Evolutionary conservation across 148 eudicot genomes (phyloP), one percentile per base, ranked within the genome.

Genomic region (Camellia lanceoleosa): DNA sequence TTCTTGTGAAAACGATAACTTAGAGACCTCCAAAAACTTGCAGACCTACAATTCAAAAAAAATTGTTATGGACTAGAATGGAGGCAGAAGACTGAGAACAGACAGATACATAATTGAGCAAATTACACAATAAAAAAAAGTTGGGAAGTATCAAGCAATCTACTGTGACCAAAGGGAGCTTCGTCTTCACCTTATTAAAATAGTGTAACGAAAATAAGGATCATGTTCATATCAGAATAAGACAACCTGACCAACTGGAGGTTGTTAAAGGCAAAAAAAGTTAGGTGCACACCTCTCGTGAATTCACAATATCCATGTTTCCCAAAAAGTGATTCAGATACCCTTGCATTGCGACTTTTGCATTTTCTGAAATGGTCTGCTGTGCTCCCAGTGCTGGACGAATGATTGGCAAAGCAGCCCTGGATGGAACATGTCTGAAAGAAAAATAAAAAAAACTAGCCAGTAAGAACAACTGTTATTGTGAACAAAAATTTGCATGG

Each of bases 341-440:
- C 71, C 94, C 99, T 85, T 95, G 97, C 99, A 95, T 95, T 58
- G 99, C 94, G 83, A 83, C 86, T 86, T 87, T 95, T 80, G 99
- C 97, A 85, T 90, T 84, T 78, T 93, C 99, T 16, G 97, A 90
- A 85, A 95, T 92, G 18, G 94, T 93, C 77, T 92, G 93, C 74
- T 93, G 99, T 79, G 94, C 85, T 77, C 93, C 94, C 67, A 95
- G 87, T 47, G 96, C 94, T 75, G 97, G 97, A 60, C 97, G 91
- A 75, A 95, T 90, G 83, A 95, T 87, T 77, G 97, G 93, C 68
- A 95, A 87, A 30, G 97, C 99, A 66, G 99, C 99, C 87, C 89
- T 93, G 41, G 99, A 93, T 63, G 99, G 99, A 76, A 95, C 97
- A 83, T 93, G 92, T 83, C 99, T 95, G 88, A 81, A 82, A 82